These are phyloP conservation scores for Neonectria ditissima DNA, from an alignment of 2,329 filamentous ascomycete species.

Conservation along the genomic window DNA sequence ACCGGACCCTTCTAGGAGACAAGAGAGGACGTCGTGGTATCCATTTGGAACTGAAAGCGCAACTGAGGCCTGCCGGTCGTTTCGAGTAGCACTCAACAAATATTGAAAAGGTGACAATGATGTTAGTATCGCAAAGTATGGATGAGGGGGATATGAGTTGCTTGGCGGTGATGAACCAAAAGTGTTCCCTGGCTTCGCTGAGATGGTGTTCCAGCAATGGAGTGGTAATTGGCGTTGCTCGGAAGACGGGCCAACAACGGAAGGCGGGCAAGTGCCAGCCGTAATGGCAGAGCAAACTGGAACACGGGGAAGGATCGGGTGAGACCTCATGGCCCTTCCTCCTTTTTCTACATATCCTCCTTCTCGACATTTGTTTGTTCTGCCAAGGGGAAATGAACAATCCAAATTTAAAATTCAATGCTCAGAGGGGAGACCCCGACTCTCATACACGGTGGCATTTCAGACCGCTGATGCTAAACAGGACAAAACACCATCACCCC, in stretches of 20 bases:
- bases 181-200: not conserved
- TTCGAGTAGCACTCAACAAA: not conserved
- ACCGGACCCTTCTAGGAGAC: conserved; percentile 23
- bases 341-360: too few species aligned
- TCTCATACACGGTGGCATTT: not conserved
- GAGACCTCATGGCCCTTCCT: not conserved
- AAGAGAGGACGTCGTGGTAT: conserved; percentile 16
- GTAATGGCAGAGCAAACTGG: not conserved
- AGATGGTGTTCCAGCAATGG: not conserved
- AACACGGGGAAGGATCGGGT: not conserved
- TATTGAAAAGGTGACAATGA: not conserved
- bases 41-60: conserved; percentile 22
- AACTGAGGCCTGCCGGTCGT: not conserved
- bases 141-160: not conserved
- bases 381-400: not conserved
- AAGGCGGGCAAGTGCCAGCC: not conserved
- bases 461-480: not conserved
- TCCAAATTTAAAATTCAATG: not conserved
- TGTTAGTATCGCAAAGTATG: not conserved
- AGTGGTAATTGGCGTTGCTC: not conserved
- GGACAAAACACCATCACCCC: not conserved
- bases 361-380: not conserved
- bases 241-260: not conserved
- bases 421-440: not conserved
- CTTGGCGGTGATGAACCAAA: not conserved